Percentiles rank a stretch among this genome's conserved stretches.
These are phyloP conservation scores for Sclerotinia minor DNA, from an alignment of 2,329 filamentous ascomycete genomes.

Conservation along the genomic window DNA sequence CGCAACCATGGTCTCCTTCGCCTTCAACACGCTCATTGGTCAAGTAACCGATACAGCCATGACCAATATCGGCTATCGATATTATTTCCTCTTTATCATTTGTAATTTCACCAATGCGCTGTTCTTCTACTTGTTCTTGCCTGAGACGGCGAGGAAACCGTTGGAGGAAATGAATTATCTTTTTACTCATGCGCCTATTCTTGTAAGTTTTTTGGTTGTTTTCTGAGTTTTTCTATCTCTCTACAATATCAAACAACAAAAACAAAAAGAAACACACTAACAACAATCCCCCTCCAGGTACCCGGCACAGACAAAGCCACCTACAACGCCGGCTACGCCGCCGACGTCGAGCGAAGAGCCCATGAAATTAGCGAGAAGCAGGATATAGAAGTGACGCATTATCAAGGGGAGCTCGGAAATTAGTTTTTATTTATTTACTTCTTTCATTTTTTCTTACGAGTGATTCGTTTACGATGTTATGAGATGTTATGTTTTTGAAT, in stretches of 20 bases:
- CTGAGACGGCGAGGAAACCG: constrained; percentile 63
- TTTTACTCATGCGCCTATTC: constrained; percentile 54
- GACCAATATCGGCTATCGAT: constrained; percentile 49
- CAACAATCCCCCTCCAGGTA: constrained; percentile 39
- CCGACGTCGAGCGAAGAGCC: constrained; percentile 60
- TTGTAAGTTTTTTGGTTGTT: constrained; percentile 45
- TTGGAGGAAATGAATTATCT: constrained; percentile 53
- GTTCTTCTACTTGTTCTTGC: constrained; percentile 67
- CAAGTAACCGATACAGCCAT: constrained; percentile 62
- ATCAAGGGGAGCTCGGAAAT: neutral
- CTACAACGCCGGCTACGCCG: constrained; percentile 48
- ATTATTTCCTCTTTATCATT: constrained; percentile 59
- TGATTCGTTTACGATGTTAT: neutral
- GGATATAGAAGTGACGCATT: neutral
- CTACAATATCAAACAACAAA: no score
- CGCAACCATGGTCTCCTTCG: constrained; percentile 70
- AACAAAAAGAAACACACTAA: neutral
- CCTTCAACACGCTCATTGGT: constrained; percentile 76
- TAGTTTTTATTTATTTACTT: neutral
- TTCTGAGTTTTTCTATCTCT: no score
- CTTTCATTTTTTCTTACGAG: no score
- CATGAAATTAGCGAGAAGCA: constrained; percentile 58
- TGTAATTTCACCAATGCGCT: constrained; percentile 69
- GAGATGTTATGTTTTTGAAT: neutral
- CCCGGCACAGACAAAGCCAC: constrained; percentile 55